phyloP scores from a whole-genome alignment of 768 basidiomycete species.

The Phanerochaete sordida region DNA sequence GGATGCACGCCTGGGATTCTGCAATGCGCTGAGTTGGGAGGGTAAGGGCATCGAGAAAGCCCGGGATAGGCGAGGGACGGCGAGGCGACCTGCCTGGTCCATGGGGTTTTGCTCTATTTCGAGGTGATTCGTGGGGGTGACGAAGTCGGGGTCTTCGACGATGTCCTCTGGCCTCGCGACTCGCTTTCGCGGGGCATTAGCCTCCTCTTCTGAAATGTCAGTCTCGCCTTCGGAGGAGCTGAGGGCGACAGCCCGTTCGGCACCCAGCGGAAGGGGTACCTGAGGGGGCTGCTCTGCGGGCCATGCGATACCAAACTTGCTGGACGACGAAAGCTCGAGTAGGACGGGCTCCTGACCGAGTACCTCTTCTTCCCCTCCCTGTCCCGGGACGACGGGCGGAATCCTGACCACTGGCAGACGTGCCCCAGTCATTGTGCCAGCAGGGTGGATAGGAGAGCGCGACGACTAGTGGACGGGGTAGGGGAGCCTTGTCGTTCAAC shows the following conservation, averaged over 20 bases:
- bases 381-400: slow-evolving; percentile 33
- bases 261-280: slow-evolving; percentile 32
- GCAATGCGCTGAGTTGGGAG: slow-evolving; percentile 70
- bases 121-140: slow-evolving; percentile 29
- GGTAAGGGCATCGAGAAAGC: slow-evolving; percentile 80
- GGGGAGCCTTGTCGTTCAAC: not conserved
- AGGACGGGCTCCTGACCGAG: slow-evolving; percentile 42
- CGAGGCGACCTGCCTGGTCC: slow-evolving; percentile 27
- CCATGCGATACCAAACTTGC: slow-evolving; percentile 61
- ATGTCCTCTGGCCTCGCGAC: slow-evolving; percentile 15
- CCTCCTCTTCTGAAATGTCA: slow-evolving; percentile 45
- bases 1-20: slow-evolving; percentile 54
- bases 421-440: slow-evolving; percentile 27
- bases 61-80: slow-evolving; percentile 58
- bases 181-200: slow-evolving; percentile 13
- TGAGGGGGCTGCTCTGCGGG: slow-evolving; percentile 42
- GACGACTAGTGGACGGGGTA: slow-evolving; percentile 6
- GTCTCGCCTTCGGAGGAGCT: slow-evolving; percentile 52
- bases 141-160: slow-evolving; percentile 26
- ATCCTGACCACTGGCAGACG: slow-evolving; percentile 49
- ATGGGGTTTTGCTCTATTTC: slow-evolving; percentile 28
- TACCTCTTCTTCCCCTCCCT: slow-evolving; percentile 38
- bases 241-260: slow-evolving; percentile 37
- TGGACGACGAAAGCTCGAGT: slow-evolving; percentile 43
- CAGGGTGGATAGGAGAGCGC: slow-evolving; percentile 7